These are phyloP conservation scores for Lolium rigidum DNA, from an alignment of 176 grass and related monocot genomes.

Conservation along the genomic window DNA sequence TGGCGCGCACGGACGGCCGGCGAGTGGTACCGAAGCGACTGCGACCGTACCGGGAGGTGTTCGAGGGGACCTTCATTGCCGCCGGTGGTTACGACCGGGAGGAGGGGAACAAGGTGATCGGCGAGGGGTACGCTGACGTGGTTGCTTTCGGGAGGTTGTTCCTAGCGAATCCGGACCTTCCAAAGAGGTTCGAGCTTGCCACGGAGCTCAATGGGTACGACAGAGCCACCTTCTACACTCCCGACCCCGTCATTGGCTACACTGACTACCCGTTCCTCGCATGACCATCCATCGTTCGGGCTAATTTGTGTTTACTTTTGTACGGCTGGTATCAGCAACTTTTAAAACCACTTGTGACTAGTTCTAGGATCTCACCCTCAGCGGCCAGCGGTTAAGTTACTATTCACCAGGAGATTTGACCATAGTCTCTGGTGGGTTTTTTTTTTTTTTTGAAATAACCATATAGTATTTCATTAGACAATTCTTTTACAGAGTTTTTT, in stretches of 20 bases:
- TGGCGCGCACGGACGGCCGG: not conserved
- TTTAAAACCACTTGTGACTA: not conserved
- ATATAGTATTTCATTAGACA: no score
- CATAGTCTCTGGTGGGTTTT: no score
- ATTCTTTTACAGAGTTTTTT: no score
- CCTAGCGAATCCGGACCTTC: not conserved
- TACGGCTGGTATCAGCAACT: not conserved
- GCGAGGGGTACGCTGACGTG: not conserved
- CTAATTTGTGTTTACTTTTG: not conserved
- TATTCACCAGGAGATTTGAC: not conserved
- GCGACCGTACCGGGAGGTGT: not conserved
- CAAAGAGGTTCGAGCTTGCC: conserved; percentile 9
- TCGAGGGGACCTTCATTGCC: not conserved
- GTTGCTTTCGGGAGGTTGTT: not conserved
- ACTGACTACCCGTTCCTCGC: not conserved
- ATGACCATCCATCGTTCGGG: not conserved
- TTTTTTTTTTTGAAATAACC: no score
- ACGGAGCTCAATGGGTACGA: not conserved
- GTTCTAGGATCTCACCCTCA: not conserved
- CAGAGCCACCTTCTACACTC: conserved; percentile 10
- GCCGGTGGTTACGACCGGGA: not conserved
- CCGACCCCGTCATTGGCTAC: not conserved
- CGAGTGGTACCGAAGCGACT: not conserved
- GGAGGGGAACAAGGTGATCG: not conserved
- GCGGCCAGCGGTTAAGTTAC: not conserved